Conservation (phyloP, 129 eudicot species). For the Dittrichia graveolens region DNA sequence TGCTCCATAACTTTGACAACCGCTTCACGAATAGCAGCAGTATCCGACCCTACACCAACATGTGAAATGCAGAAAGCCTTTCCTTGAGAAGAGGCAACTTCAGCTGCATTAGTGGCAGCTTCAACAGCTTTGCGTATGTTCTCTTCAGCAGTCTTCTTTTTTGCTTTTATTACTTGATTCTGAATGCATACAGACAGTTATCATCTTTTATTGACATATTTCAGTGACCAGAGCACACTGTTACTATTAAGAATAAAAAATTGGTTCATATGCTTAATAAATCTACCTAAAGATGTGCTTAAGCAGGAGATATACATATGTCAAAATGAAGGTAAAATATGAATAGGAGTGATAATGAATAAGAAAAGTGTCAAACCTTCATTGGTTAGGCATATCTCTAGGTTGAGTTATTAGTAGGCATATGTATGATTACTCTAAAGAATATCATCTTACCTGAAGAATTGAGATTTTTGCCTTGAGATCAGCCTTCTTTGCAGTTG, state of each 20-base stretch:
- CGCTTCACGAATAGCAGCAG: conserved; percentile 88
- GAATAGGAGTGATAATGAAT: too few relatives aligned
- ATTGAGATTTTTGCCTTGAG: conserved; percentile 60
- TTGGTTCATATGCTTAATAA: too few relatives aligned
- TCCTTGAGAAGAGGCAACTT: conserved; percentile 69
- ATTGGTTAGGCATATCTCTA: too few relatives aligned
- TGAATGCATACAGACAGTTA: conserved; percentile 19
- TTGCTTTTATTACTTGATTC: conserved; percentile 71
- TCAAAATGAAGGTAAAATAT: too few relatives aligned
- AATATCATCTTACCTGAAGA: conserved; percentile 58
- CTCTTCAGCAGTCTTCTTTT: conserved; percentile 78
- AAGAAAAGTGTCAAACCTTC: too few relatives aligned
- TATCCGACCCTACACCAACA: conserved; percentile 78
- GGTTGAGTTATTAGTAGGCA: too few relatives aligned
- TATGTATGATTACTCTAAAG: too few relatives aligned
- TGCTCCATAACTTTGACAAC: conserved; percentile 85
- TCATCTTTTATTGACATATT: neutral
- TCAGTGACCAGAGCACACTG: neutral
- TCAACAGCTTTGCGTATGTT: conserved; percentile 72
- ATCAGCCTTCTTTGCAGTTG: conserved; percentile 80
- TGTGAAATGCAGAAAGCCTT: conserved; percentile 67
- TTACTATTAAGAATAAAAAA: neutral
- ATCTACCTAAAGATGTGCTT: too few relatives aligned
- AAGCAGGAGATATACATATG: too few relatives aligned
- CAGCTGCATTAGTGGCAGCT: conserved; percentile 65